Percentiles rank a stretch among this genome's conserved stretches.
phyloP scores from a whole-genome alignment of 495 filamentous ascomycete species.

The Aspergillus biplanus region DNA sequence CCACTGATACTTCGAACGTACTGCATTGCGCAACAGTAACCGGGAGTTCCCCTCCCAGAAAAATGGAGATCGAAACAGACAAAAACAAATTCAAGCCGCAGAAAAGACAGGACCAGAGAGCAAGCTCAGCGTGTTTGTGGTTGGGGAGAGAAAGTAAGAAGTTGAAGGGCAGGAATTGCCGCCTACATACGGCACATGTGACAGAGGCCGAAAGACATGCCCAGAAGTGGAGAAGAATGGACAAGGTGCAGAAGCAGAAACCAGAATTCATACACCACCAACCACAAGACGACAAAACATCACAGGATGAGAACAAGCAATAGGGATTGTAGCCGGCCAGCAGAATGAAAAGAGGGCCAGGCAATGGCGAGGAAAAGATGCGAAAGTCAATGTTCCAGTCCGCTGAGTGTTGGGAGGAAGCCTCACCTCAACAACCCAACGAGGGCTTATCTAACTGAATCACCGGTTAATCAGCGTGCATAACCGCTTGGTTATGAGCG shows the following conservation, averaged over 20 bases:
- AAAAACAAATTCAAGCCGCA: conserved; percentile 7
- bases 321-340: conserved; percentile 1
- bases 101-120: conserved; percentile 12
- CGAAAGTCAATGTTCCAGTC: conserved; percentile 5
- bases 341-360: conserved; percentile 1
- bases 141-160: not conserved
- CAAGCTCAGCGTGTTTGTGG: conserved; percentile 6
- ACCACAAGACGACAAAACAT: conserved; percentile 2
- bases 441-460: conserved; percentile 8
- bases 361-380: conserved; percentile 3
- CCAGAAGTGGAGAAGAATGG: conserved; percentile 24
- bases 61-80: conserved; percentile 14
- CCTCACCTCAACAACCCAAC: conserved; percentile 28
- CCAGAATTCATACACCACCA: conserved; percentile 1
- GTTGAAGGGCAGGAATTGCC: conserved; percentile 32
- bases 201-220: conserved; percentile 38
- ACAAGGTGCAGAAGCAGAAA: conserved; percentile 16
- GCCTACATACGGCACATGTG: conserved; percentile 50
- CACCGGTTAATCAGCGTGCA: conserved; percentile 19
- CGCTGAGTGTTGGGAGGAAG: conserved; percentile 21
- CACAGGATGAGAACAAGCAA: conserved; percentile 16
- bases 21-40: conserved; percentile 68
- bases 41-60: conserved; percentile 26
- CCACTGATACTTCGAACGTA: conserved; percentile 96
- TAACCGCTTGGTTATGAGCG: conserved; percentile 1